Base-by-base conservation (phyloP, 306 rosid species). In the Vigna radiata region DNA sequence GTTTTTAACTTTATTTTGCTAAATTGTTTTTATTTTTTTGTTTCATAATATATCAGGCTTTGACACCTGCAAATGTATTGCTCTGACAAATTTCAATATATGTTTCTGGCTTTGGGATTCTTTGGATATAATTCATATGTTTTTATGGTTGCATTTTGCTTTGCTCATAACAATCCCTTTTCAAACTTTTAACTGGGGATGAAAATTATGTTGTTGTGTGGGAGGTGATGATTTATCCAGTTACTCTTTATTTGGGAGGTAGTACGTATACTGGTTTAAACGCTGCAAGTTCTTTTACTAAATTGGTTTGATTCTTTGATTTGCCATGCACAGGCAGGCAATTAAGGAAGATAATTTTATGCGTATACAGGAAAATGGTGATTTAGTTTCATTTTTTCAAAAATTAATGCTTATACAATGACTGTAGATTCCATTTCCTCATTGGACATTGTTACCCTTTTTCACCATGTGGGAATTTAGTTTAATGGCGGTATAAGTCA, bases 241-340 rank as follows among this genome's bases (percentile, higher is more conserved):
- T 52, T 62, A 25, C 77, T 19, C 58, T 62, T 68, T n/a, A 54
- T 61, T 53, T 48, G 4, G 19, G 36, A 31, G 83, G 39, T 25
- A 23, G 55, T 52, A 33, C 47, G 60, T 69, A 19, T 36, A 19
- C 68, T 78, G 59, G 64, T 60, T 18, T 50, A 59, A 25, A 78
- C n/a, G 29, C 44, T 29, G 63, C 46, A 70, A 76, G 65, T 56
- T 27, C 52, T 66, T 66, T 27, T 27, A 7, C 70, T 55, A 52
- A 27, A 54, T 36, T 54, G 39, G 29, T 71, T 68, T 56, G 72
- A 62, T 81, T 54, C 55, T 53, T 68, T 77, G 70, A 29, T 78
- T 67, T 7, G 61, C 49, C 27, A 31, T 72, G 59, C 43, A 49
- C 48, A 48, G 73, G 56, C 69, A 13, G 70, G 62, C 47, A 52